Base-by-base conservation (phyloP, 495 filamentous ascomycete species). In the Rostrohypoxylon terebratum region DNA sequence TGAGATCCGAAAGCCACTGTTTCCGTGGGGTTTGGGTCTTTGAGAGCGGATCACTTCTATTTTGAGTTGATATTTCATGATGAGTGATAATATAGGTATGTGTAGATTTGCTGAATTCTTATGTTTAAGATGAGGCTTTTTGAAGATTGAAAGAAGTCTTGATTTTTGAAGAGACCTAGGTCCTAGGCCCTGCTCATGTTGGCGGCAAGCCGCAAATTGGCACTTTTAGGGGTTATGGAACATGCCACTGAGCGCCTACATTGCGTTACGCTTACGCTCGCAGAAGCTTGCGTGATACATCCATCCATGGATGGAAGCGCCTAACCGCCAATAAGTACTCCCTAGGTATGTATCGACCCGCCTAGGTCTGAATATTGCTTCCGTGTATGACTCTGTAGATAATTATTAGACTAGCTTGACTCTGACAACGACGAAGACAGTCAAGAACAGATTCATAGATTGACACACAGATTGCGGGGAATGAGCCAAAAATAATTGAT, bases 401-500 rank as follows among this genome's bases (percentile, higher is more conserved):
- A 3, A 18, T 20, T 21, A 20, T 38, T 21, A 23, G 25, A 53
- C 9, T 55, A 34, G 10, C 18, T 28, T 25, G 34, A 59, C 14
- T 7, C 16, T 21, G 16, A 38, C 18, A 6, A 40, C 11, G 6
- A 34, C 2, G 7, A 20, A 58, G 31, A 40, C 20, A 14, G 40
- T 18, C 36, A 55, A 38, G 38, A 42, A 68, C 47, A 50, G 20
- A 31, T 53, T 13, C 23, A n/a, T 23, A 48, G 51, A 63, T 68
- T 61, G 70, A 73, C 68, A 73, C 70, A 60, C 1, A 59, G 63
- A 67, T 68, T 55, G 69, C 53, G 69, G 71, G 59, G 59, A 54
- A n/a, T 42, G 54, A 47, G 59, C 69, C 58, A 67, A 72, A 65
- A 66, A 75, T 69, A 66, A 62, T 42, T 59, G 70, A 28, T 40